A percentile compares a stretch with the other conserved stretches of the same genome.
Conservation (phyloP, 2,329 filamentous ascomycete species). For the Mycosphaerelloides madeirae region DNA sequence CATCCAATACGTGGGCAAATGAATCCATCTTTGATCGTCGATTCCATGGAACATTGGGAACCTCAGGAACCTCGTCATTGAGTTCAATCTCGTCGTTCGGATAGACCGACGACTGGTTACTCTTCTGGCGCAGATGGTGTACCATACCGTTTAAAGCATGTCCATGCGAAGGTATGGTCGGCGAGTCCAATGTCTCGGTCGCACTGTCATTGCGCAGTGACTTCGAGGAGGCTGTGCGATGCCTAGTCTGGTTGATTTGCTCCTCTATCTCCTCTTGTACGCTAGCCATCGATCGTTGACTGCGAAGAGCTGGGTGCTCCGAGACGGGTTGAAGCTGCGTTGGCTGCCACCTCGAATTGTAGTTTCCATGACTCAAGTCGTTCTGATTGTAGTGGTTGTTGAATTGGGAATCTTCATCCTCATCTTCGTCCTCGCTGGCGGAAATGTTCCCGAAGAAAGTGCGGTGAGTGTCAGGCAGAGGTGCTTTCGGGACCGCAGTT, state of each 20-base stretch:
- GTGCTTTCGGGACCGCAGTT: slow-evolving; percentile 12
- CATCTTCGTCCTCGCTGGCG: slow-evolving; percentile 38
- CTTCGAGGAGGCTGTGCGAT: slow-evolving; percentile 11
- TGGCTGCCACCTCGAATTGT: slow-evolving; percentile 28
- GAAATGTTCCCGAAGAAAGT: slow-evolving; percentile 38
- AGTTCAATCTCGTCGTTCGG: slow-evolving; percentile 40
- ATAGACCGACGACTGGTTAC: slow-evolving; percentile 76
- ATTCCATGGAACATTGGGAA: slow-evolving; percentile 21
- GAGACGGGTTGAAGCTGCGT: slow-evolving; percentile 31
- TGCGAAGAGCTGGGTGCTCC: slow-evolving; percentile 32
- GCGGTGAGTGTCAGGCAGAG: slow-evolving; percentile 30
- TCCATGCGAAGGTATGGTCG: slow-evolving; percentile 64
- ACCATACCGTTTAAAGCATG: slow-evolving; percentile 45
- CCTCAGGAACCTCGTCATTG: slow-evolving; percentile 18
- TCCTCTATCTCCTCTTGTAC: slow-evolving; percentile 26
- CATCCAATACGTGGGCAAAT: slow-evolving; percentile 9
- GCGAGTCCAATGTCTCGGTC: slow-evolving; percentile 57
- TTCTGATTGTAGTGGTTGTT: slow-evolving; percentile 17
- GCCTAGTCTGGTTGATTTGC: slow-evolving; percentile 8
- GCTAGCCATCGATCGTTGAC: slow-evolving; percentile 20
- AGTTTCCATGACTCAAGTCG: slow-evolving; percentile 24
- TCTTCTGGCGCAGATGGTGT: slow-evolving; percentile 74
- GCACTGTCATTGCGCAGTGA: slow-evolving; percentile 17
- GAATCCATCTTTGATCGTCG: slow-evolving; percentile 16
- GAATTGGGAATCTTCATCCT: slow-evolving; percentile 27